These are phyloP conservation scores for Aurinia saxatilis DNA, from an alignment of 345 rosid species.

Conservation along the genomic window DNA sequence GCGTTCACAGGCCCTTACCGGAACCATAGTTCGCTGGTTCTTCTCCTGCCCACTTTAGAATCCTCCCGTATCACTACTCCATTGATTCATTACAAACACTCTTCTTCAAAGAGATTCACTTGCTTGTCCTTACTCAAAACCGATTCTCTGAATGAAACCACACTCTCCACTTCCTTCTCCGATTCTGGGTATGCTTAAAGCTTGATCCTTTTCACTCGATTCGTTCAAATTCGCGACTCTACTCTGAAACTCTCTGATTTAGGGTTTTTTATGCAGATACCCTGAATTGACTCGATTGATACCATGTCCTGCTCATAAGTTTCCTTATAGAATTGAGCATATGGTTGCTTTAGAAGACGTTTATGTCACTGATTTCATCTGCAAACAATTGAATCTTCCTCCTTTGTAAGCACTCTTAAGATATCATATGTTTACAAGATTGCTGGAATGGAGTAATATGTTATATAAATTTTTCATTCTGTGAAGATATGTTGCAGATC, in stretches of 20 bases:
- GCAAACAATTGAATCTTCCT: slow-evolving; percentile 66
- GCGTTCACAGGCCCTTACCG: slow-evolving; percentile 37
- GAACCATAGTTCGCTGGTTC: slow-evolving; percentile 30
- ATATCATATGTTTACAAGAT: neutral
- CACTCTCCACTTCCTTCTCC: slow-evolving; percentile 28
- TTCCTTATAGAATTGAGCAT: slow-evolving; percentile 77
- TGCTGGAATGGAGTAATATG: slow-evolving; percentile 6
- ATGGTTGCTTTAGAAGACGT: slow-evolving; percentile 68
- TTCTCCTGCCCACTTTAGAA: slow-evolving; percentile 37
- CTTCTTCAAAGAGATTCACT: slow-evolving; percentile 24
- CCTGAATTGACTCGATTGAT: slow-evolving; percentile 59
- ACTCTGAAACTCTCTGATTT: neutral
- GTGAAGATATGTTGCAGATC: slow-evolving; percentile 97
- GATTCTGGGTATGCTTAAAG: slow-evolving; percentile 38
- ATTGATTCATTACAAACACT: slow-evolving; percentile 2
- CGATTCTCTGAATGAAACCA: slow-evolving; percentile 19
- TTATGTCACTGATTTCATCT: slow-evolving; percentile 50
- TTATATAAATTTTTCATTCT: slow-evolving; percentile 36
- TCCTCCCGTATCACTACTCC: no score
- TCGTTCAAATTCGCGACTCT: neutral
- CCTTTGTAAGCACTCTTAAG: slow-evolving; percentile 52
- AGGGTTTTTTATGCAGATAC: slow-evolving; percentile 27
- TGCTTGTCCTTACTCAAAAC: slow-evolving; percentile 33
- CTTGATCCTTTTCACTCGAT: neutral
- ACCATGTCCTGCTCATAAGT: slow-evolving; percentile 59